A percentile compares a stretch with the other conserved stretches of the same genome.
Evolutionary conservation across 164 flowering plant genomes (phyloP).

Genomic region (Liquidambar formosana): DNA sequence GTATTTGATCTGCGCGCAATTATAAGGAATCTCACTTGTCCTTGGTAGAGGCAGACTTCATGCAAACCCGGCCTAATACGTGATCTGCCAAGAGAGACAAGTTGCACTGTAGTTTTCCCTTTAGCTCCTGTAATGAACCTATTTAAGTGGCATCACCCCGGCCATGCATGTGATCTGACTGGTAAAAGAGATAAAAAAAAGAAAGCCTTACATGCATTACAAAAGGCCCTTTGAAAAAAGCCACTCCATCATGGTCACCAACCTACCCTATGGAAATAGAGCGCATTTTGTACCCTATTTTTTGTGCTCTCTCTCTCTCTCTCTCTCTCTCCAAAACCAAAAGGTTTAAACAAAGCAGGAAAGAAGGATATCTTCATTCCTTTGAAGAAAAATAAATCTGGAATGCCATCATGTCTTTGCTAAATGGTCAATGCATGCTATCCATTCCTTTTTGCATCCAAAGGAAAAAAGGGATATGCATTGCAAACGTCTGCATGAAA

Average conservation of each 20-base stretch:
- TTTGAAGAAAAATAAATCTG: neutral
- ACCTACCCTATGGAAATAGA: too few species aligned
- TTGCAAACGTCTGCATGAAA: slow-evolving; percentile 1
- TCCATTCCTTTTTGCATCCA: neutral
- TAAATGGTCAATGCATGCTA: neutral
- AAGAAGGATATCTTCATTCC: neutral
- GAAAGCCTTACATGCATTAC: neutral
- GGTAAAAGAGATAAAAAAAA: slow-evolving; percentile 12
- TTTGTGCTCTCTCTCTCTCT: too few species aligned
- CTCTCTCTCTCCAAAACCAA: too few species aligned
- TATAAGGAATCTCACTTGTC: too few species aligned
- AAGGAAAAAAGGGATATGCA: neutral
- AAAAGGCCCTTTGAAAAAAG: slow-evolving; percentile 2
- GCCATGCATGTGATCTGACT: slow-evolving; percentile 23
- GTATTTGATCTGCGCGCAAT: too few species aligned
- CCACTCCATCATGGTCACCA: neutral
- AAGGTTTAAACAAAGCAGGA: too few species aligned
- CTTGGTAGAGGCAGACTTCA: too few species aligned
- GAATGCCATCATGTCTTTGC: neutral
- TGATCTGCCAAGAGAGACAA: slow-evolving; percentile 15
- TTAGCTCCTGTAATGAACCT: neutral
- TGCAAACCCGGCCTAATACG: too few species aligned
- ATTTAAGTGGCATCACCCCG: slow-evolving; percentile 2
- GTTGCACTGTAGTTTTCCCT: neutral
- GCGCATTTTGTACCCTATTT: too few species aligned